A percentile compares a stretch with the other conserved stretches of the same genome.
Conservation (phyloP, 2,329 filamentous ascomycete species). For the Grosmannia serpens region DNA sequence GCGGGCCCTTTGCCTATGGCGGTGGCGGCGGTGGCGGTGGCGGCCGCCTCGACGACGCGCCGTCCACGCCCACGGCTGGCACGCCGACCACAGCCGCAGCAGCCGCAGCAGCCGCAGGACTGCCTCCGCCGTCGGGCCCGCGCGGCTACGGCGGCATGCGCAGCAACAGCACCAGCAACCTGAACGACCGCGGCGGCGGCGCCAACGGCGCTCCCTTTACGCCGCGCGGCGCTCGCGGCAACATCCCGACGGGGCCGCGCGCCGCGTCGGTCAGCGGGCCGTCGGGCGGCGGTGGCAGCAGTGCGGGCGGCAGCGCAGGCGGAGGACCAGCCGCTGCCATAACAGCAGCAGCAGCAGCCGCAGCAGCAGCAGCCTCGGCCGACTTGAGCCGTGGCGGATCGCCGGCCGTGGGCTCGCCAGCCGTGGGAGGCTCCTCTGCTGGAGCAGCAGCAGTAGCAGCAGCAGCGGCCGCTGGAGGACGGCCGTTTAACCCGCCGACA, state of each 20-base stretch:
- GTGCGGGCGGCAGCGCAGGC: background rate
- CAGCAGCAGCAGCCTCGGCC: background rate
- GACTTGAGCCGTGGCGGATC: slow-evolving; percentile 13
- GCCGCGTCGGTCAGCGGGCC: slow-evolving; percentile 12
- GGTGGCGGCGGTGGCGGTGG: background rate
- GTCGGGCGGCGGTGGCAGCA: background rate
- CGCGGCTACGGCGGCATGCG: slow-evolving; percentile 6
- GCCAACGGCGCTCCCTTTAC: background rate
- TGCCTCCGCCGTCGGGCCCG: slow-evolving; percentile 9
- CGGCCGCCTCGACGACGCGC: background rate
- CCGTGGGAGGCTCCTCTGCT: background rate
- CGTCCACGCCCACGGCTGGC: slow-evolving; percentile 18
- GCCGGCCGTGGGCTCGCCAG: slow-evolving; percentile 22
- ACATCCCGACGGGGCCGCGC: slow-evolving; percentile 34
- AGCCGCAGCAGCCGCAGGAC: slow-evolving; percentile 10
- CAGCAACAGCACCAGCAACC: background rate
- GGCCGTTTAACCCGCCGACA: slow-evolving; percentile 46
- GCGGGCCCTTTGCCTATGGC: background rate
- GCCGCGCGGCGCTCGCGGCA: slow-evolving; percentile 13
- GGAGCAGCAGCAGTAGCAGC: background rate
- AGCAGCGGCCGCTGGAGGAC: background rate
- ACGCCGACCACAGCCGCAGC: slow-evolving; percentile 20
- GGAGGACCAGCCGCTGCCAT: too few relatives aligned
- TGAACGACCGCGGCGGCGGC: background rate
- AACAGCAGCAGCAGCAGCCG: background rate